These are phyloP conservation scores for Diplodia intermedia DNA, from an alignment of 2,329 filamentous ascomycete species.

Conservation along the genomic window DNA sequence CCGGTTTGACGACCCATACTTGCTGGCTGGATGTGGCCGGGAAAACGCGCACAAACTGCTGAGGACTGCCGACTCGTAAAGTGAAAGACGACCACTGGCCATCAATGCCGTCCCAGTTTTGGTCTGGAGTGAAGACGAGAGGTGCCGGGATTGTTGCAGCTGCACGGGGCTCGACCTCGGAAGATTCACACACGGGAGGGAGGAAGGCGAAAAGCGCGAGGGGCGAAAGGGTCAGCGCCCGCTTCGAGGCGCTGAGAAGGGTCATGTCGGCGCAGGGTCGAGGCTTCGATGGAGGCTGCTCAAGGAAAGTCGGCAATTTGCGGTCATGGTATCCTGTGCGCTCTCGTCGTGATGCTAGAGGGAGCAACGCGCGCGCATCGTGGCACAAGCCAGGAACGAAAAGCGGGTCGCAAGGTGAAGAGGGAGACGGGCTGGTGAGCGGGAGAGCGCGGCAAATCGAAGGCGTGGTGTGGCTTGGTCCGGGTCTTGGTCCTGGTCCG, in stretches of 20 bases:
- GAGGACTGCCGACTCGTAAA: conserved; percentile 41
- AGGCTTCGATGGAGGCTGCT: conserved; percentile 11
- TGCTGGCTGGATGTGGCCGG: conserved; percentile 46
- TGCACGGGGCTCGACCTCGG: conserved; percentile 15
- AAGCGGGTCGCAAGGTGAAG: neutral
- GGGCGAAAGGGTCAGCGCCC: conserved; percentile 11
- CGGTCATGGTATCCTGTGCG: conserved; percentile 15
- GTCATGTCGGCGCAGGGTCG: conserved; percentile 15
- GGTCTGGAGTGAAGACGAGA: conserved; percentile 45
- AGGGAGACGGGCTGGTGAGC: neutral
- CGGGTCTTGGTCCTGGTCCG: neutral
- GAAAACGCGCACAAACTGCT: conserved; percentile 42
- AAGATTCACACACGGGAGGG: conserved; percentile 6
- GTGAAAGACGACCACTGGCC: conserved; percentile 45
- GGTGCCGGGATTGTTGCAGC: conserved; percentile 34
- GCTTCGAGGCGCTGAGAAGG: neutral
- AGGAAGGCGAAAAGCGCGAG: neutral
- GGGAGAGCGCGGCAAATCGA: conserved; percentile 7
- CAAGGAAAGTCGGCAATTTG: neutral
- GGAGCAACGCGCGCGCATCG: conserved; percentile 4
- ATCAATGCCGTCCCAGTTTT: conserved; percentile 47
- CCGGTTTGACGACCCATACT: conserved; percentile 45
- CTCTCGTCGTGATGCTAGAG: neutral
- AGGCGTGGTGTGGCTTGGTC: conserved; percentile 18
- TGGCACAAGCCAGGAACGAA: conserved; percentile 17